Evolutionary conservation across 345 rosid genomes (phyloP).

Genomic region (Aurinia saxatilis): DNA sequence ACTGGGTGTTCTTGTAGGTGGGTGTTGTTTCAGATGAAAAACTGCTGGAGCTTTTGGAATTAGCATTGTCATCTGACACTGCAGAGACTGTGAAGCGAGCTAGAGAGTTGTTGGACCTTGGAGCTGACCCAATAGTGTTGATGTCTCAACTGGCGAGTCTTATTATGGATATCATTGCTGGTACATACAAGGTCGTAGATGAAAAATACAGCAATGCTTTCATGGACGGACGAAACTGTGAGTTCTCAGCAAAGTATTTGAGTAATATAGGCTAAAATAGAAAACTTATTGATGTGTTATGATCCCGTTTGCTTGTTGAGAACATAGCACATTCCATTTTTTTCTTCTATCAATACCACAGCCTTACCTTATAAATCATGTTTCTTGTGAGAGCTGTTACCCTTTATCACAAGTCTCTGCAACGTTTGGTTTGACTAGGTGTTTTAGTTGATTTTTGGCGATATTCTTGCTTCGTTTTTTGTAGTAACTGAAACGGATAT

Average conservation of each 20-base stretch:
- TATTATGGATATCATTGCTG: slow-evolving; percentile 95
- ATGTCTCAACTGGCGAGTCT: slow-evolving; percentile 98
- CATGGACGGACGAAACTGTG: slow-evolving; percentile 63
- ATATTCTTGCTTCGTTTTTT: slow-evolving; percentile 17
- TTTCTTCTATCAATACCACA: no score
- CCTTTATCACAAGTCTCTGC: not conserved
- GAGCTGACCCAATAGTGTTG: slow-evolving; percentile 86
- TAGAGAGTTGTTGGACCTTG: slow-evolving; percentile 88
- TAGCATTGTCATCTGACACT: slow-evolving; percentile 94
- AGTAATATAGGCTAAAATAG: not conserved
- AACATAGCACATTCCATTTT: not conserved
- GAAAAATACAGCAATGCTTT: slow-evolving; percentile 43
- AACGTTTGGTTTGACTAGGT: not conserved
- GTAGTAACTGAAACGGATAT: slow-evolving; percentile 78
- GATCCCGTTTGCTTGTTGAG: not conserved
- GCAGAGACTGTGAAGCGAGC: slow-evolving; percentile 92
- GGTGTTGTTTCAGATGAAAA: slow-evolving; percentile 96
- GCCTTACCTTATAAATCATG: not conserved
- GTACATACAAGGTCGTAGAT: slow-evolving; percentile 53
- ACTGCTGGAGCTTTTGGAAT: slow-evolving; percentile 80
- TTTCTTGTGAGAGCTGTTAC: not conserved
- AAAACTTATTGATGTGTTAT: not conserved
- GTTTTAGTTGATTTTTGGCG: not conserved
- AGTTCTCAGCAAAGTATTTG: slow-evolving; percentile 34
- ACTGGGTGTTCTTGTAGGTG: slow-evolving; percentile 39